A percentile compares a stretch with the other conserved stretches of the same genome.
phyloP scores from a whole-genome alignment of 75 land plant genomes.

The Cryptomeria japonica region DNA sequence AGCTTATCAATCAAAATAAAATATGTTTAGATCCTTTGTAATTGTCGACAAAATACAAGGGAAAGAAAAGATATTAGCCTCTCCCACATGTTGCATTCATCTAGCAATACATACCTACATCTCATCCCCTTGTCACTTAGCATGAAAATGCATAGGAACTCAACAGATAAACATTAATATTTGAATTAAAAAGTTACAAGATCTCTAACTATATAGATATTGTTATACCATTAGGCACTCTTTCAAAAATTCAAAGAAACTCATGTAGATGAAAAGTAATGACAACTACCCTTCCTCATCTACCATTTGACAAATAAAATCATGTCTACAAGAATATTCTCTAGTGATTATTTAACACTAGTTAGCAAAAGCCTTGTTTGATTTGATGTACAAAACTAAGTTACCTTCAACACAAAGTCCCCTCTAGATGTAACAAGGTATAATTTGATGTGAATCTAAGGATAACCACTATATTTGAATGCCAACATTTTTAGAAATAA shows the following conservation, averaged over 20 bases:
- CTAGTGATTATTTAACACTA: neutral
- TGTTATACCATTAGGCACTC: neutral
- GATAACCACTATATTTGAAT: neutral
- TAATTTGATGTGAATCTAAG: neutral
- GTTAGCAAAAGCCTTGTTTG: neutral
- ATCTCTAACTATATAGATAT: neutral
- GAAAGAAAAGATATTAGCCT: no score
- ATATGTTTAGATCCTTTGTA: no score
- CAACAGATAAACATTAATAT: no score
- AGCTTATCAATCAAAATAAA: no score
- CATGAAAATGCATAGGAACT: no score
- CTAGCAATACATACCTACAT: no score
- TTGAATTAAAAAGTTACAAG: no score
- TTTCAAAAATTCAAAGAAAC: neutral
- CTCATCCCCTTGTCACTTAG: no score
- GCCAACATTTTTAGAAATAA: neutral
- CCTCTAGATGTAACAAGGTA: neutral
- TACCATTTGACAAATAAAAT: neutral
- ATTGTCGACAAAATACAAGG: no score
- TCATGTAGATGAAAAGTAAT: neutral
- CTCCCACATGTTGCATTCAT: no score
- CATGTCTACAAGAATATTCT: constrained; percentile 7
- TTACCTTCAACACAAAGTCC: neutral
- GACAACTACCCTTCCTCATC: neutral
- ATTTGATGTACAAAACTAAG: neutral